Conservation (phyloP, 202 grass and related monocot genomes). For the Panicum virgatum region DNA sequence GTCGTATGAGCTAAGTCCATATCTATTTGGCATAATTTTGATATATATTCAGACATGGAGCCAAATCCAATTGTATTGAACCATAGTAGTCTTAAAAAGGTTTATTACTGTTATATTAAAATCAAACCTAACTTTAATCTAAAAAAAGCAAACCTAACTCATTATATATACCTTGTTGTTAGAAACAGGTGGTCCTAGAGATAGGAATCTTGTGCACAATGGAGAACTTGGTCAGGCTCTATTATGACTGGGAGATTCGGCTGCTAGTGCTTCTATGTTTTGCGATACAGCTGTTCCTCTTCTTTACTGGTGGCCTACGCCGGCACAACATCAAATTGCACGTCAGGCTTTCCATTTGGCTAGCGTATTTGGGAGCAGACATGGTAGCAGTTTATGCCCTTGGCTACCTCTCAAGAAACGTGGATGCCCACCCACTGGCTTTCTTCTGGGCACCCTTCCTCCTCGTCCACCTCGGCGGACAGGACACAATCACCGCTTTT, state of each 20-base stretch:
- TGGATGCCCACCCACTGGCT: background rate
- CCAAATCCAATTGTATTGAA: constrained; percentile 7
- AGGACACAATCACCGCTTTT: background rate
- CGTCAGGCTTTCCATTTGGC: background rate
- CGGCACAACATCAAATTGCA: background rate
- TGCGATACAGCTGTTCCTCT: constrained; percentile 19
- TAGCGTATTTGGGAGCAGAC: constrained; percentile 20
- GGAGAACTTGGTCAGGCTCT: background rate
- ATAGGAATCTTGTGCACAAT: background rate
- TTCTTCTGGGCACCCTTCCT: background rate
- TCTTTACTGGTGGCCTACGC: background rate
- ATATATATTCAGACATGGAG: background rate
- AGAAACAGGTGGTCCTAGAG: background rate
- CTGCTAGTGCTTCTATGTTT: constrained; percentile 13
- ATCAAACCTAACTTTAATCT: background rate
- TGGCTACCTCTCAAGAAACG: background rate
- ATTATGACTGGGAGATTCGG: constrained; percentile 19
- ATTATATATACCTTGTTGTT: background rate
- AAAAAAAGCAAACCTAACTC: background rate
- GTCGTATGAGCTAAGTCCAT: too few species aligned
- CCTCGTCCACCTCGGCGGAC: background rate
- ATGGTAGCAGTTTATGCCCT: constrained; percentile 22
- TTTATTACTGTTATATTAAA: too few species aligned
- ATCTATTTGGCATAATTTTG: too few species aligned
- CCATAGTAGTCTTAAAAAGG: background rate